phyloP scores from a whole-genome alignment of 768 basidiomycete species.

The Crepidotus variabilis region DNA sequence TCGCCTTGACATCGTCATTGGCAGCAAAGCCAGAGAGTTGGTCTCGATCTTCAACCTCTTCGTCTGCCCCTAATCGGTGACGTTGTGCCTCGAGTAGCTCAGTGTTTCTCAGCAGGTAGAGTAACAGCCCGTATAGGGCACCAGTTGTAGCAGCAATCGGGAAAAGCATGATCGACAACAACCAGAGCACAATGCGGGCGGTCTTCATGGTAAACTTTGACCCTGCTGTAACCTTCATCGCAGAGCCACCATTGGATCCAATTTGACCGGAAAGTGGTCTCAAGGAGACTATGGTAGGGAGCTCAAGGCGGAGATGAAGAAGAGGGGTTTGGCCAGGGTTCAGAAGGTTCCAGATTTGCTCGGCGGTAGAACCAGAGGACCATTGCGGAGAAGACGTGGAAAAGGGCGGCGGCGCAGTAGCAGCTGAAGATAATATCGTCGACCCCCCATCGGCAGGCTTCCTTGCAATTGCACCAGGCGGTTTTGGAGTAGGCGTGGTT shows the following conservation, averaged over 20 bases:
- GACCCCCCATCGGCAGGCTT: not conserved
- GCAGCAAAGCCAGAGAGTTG: constrained; percentile 5
- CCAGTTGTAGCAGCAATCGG: constrained; percentile 80
- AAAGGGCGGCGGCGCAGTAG: constrained; percentile 1
- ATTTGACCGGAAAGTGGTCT: constrained; percentile 32
- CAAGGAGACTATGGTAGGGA: constrained; percentile 75
- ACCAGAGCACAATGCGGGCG: constrained; percentile 61
- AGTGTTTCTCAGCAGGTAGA: constrained; percentile 87
- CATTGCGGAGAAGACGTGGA: not conserved
- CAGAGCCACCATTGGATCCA: constrained; percentile 19
- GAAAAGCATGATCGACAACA: constrained; percentile 77
- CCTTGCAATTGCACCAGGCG: constrained; percentile 29
- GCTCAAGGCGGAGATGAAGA: constrained; percentile 76
- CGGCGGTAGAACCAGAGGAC: constrained; percentile 43
- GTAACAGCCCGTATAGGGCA: constrained; percentile 68
- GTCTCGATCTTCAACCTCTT: constrained; percentile 8
- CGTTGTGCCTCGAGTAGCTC: constrained; percentile 88
- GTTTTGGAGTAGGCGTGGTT: constrained; percentile 14
- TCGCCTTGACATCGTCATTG: constrained; percentile 22
- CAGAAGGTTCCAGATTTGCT: constrained; percentile 71
- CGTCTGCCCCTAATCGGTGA: constrained; percentile 47
- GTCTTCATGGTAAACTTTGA: constrained; percentile 45
- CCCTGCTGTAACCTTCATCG: too few species aligned
- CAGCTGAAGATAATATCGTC: not conserved
- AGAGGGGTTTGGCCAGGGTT: constrained; percentile 65